Base-by-base conservation (phyloP, 148 eudicot species). In the Bassia scoparia region DNA sequence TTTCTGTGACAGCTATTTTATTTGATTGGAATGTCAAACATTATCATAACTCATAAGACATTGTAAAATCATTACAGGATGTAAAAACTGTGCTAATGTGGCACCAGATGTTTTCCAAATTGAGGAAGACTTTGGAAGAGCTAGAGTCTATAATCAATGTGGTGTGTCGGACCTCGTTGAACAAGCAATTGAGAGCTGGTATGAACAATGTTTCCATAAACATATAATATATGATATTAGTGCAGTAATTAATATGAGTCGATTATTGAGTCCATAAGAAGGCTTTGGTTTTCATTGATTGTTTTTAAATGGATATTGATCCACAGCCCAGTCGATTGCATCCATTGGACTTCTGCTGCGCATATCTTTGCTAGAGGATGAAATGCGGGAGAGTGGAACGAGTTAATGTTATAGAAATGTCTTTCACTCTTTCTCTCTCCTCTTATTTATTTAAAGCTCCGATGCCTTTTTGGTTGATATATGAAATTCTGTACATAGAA, bases 341-440 rank as follows among this genome's bases (percentile, higher is more conserved):
- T 94, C 68, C 90, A 94, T 77, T 87, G 97, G 98, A 94, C 98
- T 71, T 88, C 98, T 79, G 98, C 98, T 76, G 87, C 91, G 62
- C 97, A 94, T 91, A 29, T 88, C 98, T 62, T 81, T 94, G 91
- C 98, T 94, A 62, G 98, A 94, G 83, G 98, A 94, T 78, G 98
- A 94, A 82, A 94, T 94, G 98, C 88, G 98, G 98, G 52, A 89
- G 97, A 79, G 90, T 94, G 26, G 97, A 94, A 84, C 82, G 98
- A 81, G 98, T 94, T 55, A 94, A 94, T 86, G 98, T 94, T 83
- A 84, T 26, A 43, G 53, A 26, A n/a, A n/a, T n/a, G 1, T 12
- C 24, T 61, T 4, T 34, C 43, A 14, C 10, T 65, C 3, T 63
- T 11, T 35, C 27, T 8, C 18, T 26, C 24, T 26, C 18, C 29